Conservation (phyloP, 2,329 filamentous ascomycete genomes). For the Didymella glomerata region DNA sequence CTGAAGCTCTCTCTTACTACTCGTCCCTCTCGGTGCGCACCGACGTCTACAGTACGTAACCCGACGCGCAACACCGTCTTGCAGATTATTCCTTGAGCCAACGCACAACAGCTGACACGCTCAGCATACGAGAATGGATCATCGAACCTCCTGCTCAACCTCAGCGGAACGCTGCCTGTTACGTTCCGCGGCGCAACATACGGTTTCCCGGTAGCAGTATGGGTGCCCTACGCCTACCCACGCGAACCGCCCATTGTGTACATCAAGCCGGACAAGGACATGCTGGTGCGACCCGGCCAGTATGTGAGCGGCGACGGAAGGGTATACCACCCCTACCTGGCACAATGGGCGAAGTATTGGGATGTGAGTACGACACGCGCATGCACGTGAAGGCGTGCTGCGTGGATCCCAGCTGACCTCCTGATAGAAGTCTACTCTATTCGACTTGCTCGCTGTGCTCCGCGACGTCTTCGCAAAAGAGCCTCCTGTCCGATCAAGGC, state of each 20-base stretch:
- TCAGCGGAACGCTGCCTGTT: conserved; percentile 90
- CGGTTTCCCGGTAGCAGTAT: conserved; percentile 89
- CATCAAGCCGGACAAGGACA: conserved; percentile 85
- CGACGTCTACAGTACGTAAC: conserved; percentile 85
- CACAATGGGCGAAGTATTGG: conserved; percentile 88
- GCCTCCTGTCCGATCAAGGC: conserved; percentile 82
- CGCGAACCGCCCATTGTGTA: conserved; percentile 85
- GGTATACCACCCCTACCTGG: conserved; percentile 94
- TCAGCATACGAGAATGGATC: conserved; percentile 87
- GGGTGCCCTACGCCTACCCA: conserved; percentile 92
- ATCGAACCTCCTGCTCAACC: conserved; percentile 84
- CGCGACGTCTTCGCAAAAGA: conserved; percentile 93
- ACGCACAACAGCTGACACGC: conserved; percentile 32
- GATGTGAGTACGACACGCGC: conserved; percentile 69
- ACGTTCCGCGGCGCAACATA: conserved; percentile 88
- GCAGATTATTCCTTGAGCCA: not conserved
- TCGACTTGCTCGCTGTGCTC: conserved; percentile 83
- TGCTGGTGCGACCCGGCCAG: conserved; percentile 90
- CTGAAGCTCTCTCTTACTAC: conserved; percentile 79
- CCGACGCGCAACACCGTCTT: conserved; percentile 1
- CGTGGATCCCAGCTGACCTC: conserved; percentile 21
- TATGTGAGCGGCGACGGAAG: conserved; percentile 93
- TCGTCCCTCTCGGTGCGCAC: conserved; percentile 84
- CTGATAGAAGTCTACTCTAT: conserved; percentile 77
- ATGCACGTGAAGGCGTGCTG: not conserved